These are phyloP conservation scores for Candida saitoana DNA, from an alignment of 805 yeast genomes.

Conservation along the genomic window DNA sequence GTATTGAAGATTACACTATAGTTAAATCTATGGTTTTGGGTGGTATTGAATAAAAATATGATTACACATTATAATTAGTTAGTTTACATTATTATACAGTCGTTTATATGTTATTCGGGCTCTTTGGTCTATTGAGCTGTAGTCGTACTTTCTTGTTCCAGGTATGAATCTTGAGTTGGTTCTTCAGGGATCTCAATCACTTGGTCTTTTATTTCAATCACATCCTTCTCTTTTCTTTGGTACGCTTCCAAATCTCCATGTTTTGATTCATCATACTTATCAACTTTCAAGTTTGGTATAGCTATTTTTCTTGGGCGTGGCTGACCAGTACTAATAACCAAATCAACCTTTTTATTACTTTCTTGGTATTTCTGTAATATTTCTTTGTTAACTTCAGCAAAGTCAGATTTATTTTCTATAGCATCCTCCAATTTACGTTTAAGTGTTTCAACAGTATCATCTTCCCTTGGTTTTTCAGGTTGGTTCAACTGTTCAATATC, in stretches of 20 bases:
- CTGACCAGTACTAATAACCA: slow-evolving; percentile 12
- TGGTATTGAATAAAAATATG: slow-evolving; percentile 10
- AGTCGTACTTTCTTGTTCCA: background rate
- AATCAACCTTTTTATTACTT: slow-evolving; percentile 13
- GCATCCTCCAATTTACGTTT: slow-evolving; percentile 12
- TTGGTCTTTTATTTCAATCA: slow-evolving; percentile 2
- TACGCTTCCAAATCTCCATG: background rate
- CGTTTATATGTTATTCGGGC: background rate
- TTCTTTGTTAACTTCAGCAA: slow-evolving; percentile 12
- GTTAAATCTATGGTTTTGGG: slow-evolving; percentile 62
- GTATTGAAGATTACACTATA: slow-evolving; percentile 57
- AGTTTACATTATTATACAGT: background rate
- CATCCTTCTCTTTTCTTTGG: background rate
- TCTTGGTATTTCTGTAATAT: slow-evolving; percentile 14
- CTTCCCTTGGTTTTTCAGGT: background rate
- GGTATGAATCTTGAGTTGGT: background rate
- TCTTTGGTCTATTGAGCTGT: too few relatives aligned
- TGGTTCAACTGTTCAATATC: slow-evolving; percentile 16
- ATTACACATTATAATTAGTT: background rate
- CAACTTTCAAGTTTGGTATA: slow-evolving; percentile 14
- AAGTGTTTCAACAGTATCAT: slow-evolving; percentile 5
- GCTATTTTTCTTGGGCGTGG: slow-evolving; percentile 4
- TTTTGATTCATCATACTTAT: slow-evolving; percentile 13
- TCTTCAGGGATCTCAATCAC: background rate
- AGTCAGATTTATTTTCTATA: slow-evolving; percentile 13